Evolutionary conservation across 495 filamentous ascomycete genomes (phyloP).

Genomic region (Tuber magnatum): DNA sequence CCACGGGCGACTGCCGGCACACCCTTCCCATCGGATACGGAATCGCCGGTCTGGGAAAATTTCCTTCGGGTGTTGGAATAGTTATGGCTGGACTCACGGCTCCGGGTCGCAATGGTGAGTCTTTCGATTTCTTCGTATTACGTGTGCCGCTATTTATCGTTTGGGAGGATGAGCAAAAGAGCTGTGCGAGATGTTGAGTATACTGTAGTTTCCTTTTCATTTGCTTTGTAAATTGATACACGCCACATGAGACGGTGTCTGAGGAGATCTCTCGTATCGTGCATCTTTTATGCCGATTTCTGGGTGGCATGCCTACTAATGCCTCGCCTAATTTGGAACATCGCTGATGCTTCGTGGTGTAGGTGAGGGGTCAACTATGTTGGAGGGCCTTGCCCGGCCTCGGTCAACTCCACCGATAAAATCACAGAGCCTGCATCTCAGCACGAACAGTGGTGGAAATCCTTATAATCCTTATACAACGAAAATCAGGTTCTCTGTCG

Average conservation of each 20-base stretch:
- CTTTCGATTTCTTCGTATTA: constrained; percentile 26
- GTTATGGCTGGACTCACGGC: constrained; percentile 24
- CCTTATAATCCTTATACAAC: constrained; percentile 31
- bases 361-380: constrained; percentile 30
- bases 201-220: constrained; percentile 18
- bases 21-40: not conserved
- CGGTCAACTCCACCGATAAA: constrained; percentile 39
- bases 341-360: constrained; percentile 22
- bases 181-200: constrained; percentile 21
- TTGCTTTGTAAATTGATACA: constrained; percentile 4
- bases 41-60: not conserved
- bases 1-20: not conserved
- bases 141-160: constrained; percentile 1
- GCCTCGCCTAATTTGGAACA: constrained; percentile 14
- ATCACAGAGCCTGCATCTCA: constrained; percentile 28
- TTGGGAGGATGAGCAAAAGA: constrained; percentile 22
- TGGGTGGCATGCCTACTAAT: constrained; percentile 14
- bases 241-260: constrained; percentile 3
- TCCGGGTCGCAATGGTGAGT: constrained; percentile 34
- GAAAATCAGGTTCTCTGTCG: constrained; percentile 39
- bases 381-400: constrained; percentile 35
- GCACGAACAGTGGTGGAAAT: constrained; percentile 14
- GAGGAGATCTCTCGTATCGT: constrained; percentile 3
- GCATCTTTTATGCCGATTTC: constrained; percentile 20
- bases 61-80: not conserved